Evolutionary conservation across 2,329 filamentous ascomycete species (phyloP).

Genomic region (Pochonia chlamydosporia): DNA sequence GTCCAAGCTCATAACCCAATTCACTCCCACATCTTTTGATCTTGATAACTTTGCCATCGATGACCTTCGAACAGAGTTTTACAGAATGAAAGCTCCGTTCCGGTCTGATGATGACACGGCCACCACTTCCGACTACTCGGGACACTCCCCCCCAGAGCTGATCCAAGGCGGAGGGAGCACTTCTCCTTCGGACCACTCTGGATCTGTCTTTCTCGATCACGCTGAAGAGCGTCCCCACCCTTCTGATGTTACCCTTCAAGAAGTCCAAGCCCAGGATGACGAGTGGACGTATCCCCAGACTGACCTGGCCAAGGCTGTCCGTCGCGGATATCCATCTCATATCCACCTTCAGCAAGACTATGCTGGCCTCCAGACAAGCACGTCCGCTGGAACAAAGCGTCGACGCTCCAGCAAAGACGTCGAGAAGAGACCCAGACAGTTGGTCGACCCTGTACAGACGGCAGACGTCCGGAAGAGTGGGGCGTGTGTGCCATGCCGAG

Average conservation of each 20-base stretch:
- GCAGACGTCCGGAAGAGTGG: conserved; percentile 42
- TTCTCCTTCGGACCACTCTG: conserved; percentile 34
- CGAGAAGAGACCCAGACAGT: conserved; percentile 31
- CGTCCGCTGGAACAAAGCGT: conserved; percentile 26
- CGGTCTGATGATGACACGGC: conserved; percentile 25
- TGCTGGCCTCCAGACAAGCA: conserved; percentile 16
- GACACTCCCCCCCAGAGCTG: conserved; percentile 31
- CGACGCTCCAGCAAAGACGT: conserved; percentile 26
- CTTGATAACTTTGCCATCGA: conserved; percentile 24
- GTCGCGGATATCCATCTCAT: conserved; percentile 24
- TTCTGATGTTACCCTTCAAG: conserved; percentile 24
- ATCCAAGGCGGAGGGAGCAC: conserved; percentile 31
- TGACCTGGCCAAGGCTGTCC: conserved; percentile 23
- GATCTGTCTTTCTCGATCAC: conserved; percentile 25
- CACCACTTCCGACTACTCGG: conserved; percentile 29
- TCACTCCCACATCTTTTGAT: conserved; percentile 25
- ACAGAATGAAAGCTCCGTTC: conserved; percentile 28
- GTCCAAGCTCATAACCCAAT: conserved; percentile 28
- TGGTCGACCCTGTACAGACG: conserved; percentile 37
- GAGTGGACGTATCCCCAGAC: conserved; percentile 35
- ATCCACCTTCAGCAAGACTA: conserved; percentile 25
- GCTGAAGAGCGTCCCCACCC: conserved; percentile 23
- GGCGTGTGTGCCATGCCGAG: conserved; percentile 42
- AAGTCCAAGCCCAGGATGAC: conserved; percentile 31
- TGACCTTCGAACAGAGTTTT: conserved; percentile 22